phyloP scores from a whole-genome alignment of 306 rosid genomes.

The Pachyrhizus erosus region DNA sequence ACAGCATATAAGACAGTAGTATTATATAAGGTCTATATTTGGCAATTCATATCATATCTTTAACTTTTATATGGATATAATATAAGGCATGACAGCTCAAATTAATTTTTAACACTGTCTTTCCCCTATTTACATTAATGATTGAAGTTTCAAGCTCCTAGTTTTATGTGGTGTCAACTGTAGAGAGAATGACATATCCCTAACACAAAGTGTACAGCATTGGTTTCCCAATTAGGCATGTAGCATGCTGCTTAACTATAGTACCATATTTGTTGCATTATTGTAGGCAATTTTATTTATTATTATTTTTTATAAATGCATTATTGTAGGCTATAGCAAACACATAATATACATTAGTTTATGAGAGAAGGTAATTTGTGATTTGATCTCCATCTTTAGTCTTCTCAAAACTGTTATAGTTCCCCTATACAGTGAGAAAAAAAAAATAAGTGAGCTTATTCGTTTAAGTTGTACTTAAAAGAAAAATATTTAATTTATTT shows the following conservation, averaged over 20 bases:
- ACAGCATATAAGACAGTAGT: slow-evolving; percentile 6
- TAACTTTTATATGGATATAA: not conserved
- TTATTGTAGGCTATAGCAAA: not conserved
- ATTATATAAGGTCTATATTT: not conserved
- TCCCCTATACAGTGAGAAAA: not conserved
- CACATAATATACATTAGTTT: not conserved
- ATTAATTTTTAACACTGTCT: not conserved
- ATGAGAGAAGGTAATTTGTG: not conserved
- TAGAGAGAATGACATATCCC: slow-evolving; percentile 11
- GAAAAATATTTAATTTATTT: not conserved
- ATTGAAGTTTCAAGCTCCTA: not conserved
- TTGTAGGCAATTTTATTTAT: not conserved
- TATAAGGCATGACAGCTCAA: slow-evolving; percentile 20
- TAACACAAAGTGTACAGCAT: not conserved
- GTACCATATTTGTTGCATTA: not conserved
- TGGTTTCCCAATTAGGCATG: not conserved
- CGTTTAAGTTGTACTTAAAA: not conserved
- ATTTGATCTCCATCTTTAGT: not conserved
- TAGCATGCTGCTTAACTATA: not conserved
- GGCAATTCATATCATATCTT: not conserved
- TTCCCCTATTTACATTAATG: not conserved
- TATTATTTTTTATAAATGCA: not conserved
- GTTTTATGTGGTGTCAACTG: not conserved
- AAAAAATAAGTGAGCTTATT: not conserved
- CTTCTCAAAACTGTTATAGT: not conserved